These are phyloP conservation scores for Schrenkiella parvula DNA, from an alignment of 345 rosid species.

Conservation along the genomic window DNA sequence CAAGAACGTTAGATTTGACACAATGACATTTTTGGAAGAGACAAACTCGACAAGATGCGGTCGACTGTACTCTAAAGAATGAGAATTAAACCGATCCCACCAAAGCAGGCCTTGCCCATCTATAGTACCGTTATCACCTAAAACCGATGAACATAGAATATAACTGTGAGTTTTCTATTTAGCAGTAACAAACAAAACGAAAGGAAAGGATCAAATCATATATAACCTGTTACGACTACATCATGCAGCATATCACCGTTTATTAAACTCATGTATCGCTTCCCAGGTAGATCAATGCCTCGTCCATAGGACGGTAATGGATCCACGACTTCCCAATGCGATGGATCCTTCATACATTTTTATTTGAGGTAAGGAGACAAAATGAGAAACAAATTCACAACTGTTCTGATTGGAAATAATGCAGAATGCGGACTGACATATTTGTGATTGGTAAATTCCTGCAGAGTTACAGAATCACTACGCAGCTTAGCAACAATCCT, in stretches of 20 bases:
- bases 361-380: not conserved
- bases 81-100: conserved; percentile 55
- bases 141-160: not conserved
- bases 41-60: conserved; percentile 57
- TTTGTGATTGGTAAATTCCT: not conserved
- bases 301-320: conserved; percentile 50
- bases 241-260: conserved; percentile 38
- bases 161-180: not conserved
- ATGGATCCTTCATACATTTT: conserved; percentile 34
- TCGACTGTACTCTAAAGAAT: conserved; percentile 39
- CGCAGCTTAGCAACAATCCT: not conserved
- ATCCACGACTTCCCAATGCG: conserved; percentile 38
- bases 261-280: conserved; percentile 45
- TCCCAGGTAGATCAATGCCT: conserved; percentile 44
- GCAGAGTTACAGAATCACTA: not conserved
- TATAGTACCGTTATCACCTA: conserved; percentile 62
- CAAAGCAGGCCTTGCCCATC: conserved; percentile 63
- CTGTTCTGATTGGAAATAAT: not conserved
- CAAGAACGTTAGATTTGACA: conserved; percentile 51
- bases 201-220: not conserved
- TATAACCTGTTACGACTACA: conserved; percentile 48
- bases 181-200: not conserved
- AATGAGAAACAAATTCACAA: not conserved
- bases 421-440: not conserved
- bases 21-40: conserved; percentile 36